Evolutionary conservation across 108 stramenopile genomes (phyloP).

Genomic region (Pseudonitzschia pungens): DNA sequence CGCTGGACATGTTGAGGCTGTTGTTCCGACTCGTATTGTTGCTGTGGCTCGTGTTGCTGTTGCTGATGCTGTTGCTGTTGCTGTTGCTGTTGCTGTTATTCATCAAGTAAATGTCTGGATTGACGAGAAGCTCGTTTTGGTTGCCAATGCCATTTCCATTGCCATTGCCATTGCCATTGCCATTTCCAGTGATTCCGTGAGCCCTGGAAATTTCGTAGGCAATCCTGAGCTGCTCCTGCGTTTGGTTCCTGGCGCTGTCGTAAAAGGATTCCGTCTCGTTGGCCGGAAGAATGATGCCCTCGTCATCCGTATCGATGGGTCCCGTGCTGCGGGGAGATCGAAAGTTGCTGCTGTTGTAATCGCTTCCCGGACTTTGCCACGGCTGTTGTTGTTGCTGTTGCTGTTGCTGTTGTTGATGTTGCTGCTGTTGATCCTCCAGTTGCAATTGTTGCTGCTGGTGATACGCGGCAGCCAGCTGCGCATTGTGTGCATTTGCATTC

Average conservation of each 20-base stretch:
- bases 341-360: neutral
- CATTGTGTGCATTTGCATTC: neutral
- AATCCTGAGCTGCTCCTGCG: constrained; percentile 7
- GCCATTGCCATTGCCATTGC: too few species aligned
- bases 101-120: too few species aligned
- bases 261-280: constrained; percentile 5
- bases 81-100: neutral
- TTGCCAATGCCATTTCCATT: too few species aligned
- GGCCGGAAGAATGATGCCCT: neutral
- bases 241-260: neutral
- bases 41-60: too few species aligned
- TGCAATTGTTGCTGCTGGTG: neutral
- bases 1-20: neutral
- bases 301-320: constrained; percentile 9
- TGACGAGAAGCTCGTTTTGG: too few species aligned
- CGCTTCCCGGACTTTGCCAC: too few species aligned
- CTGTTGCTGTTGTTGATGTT: neutral
- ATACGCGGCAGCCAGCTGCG: neutral
- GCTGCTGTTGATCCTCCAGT: neutral
- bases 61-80: neutral
- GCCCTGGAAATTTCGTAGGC: constrained; percentile 2
- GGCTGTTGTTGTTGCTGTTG: neutral
- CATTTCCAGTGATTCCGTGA: neutral
- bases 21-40: neutral
- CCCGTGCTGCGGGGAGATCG: constrained; percentile 3